phyloP scores from a whole-genome alignment of 345 rosid species.

The Moringa oleifera region DNA sequence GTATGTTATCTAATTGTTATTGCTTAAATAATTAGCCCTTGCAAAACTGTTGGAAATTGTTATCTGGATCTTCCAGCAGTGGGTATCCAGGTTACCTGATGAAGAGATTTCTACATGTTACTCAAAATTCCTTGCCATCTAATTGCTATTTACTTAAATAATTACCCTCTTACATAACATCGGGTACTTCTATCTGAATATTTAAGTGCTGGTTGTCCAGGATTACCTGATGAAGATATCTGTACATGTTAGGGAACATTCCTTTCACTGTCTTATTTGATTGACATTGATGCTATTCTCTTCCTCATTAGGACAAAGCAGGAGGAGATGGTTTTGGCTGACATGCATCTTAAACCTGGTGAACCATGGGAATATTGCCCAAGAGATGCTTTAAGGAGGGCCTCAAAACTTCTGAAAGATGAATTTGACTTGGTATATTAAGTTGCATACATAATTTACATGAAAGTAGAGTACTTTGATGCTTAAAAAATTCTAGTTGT shows the following conservation, averaged over 20 bases:
- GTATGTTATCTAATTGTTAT: no score
- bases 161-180: no score
- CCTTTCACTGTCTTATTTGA: not conserved
- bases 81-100: no score
- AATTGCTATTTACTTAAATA: no score
- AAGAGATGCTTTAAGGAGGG: slow-evolving; percentile 72
- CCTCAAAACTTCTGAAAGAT: slow-evolving; percentile 60
- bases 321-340: slow-evolving; percentile 94
- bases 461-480: not conserved
- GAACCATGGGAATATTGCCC: slow-evolving; percentile 97
- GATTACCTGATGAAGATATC: no score
- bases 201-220: no score
- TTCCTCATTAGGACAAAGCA: slow-evolving; percentile 45
- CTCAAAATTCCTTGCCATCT: no score
- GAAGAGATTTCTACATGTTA: no score
- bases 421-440: slow-evolving; percentile 76
- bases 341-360: slow-evolving; percentile 81
- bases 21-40: no score
- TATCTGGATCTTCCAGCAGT: no score
- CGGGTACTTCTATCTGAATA: no score
- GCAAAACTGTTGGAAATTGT: no score
- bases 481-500: slow-evolving; percentile 7
- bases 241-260: not conserved
- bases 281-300: slow-evolving; percentile 6
- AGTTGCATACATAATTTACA: not conserved